These are phyloP conservation scores for Podaxis carcinomalis DNA, from an alignment of 768 basidiomycete genomes.

Conservation along the genomic window DNA sequence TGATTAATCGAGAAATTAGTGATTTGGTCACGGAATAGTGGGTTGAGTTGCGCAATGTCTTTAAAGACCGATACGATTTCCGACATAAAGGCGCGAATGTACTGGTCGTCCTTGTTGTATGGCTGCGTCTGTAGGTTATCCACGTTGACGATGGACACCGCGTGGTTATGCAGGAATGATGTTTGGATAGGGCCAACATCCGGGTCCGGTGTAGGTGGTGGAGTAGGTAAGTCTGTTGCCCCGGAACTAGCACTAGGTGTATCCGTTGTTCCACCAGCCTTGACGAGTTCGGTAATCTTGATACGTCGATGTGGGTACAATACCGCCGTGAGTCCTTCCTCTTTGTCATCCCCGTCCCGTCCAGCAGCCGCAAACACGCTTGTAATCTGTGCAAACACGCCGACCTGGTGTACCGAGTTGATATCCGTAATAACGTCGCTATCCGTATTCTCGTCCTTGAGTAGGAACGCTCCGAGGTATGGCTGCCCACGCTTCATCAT, in stretches of 20 bases:
- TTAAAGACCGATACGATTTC: constrained; percentile 98
- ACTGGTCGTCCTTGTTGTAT: constrained; percentile 90
- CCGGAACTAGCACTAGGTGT: not conserved
- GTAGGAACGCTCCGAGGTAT: constrained; percentile 93
- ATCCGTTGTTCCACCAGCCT: constrained; percentile 43
- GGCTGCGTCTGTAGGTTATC: constrained; percentile 78
- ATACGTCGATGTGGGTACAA: constrained; percentile 92
- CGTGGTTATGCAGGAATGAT: constrained; percentile 76
- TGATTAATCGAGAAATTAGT: constrained; percentile 95
- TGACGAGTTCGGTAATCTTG: constrained; percentile 81
- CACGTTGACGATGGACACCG: constrained; percentile 85
- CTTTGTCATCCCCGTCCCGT: constrained; percentile 58
- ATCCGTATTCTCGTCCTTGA: constrained; percentile 92
- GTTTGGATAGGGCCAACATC: constrained; percentile 66
- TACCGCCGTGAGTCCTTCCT: constrained; percentile 91
- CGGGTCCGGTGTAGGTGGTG: not conserved
- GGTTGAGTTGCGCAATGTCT: constrained; percentile 95
- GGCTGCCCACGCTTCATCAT: constrained; percentile 97
- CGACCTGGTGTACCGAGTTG: constrained; percentile 86
- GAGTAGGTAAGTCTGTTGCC: not conserved
- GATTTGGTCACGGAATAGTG: constrained; percentile 97
- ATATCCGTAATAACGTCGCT: constrained; percentile 89
- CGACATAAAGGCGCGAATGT: constrained; percentile 92
- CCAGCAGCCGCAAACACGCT: constrained; percentile 73
- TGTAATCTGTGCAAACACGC: constrained; percentile 96